Evolutionary conservation across 1,284 basidiomycete species (phyloP).

Genomic region (Apiotrichum gracile): DNA sequence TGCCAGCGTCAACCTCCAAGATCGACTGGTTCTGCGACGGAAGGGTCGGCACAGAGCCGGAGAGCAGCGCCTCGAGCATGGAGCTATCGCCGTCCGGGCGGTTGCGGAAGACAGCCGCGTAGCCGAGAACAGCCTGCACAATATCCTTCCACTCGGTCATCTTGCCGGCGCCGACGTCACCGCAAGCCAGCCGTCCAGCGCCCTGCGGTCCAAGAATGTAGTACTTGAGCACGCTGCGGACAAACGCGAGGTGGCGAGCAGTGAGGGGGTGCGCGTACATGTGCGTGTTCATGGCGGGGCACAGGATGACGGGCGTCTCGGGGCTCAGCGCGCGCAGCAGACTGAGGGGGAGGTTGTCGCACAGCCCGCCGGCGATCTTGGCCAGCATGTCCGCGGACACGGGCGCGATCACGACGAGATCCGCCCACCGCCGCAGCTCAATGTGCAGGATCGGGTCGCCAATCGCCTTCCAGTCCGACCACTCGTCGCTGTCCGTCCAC

Average conservation of each 20-base stretch:
- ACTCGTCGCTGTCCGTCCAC: constrained; percentile 90
- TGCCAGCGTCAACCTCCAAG: background rate
- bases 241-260: constrained; percentile 64
- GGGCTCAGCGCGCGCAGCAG: constrained; percentile 80
- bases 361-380: constrained; percentile 81
- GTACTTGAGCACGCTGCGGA: constrained; percentile 72
- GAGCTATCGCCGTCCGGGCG: background rate
- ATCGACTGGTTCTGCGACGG: too few relatives aligned
- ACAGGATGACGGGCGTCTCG: constrained; percentile 75
- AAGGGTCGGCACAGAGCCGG: background rate
- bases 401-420: constrained; percentile 87
- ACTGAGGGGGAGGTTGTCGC: constrained; percentile 87
- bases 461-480: constrained; percentile 65
- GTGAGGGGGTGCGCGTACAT: constrained; percentile 98
- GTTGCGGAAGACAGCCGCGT: constrained; percentile 13
- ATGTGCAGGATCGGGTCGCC: constrained; percentile 95
- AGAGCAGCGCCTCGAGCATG: background rate
- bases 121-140: constrained; percentile 34
- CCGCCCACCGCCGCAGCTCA: constrained; percentile 91
- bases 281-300: constrained; percentile 97
- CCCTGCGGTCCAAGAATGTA: constrained; percentile 67
- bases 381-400: constrained; percentile 92
- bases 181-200: constrained; percentile 66
- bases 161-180: constrained; percentile 81
- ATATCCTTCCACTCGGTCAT: constrained; percentile 80